Percentiles rank a stretch among this genome's conserved stretches.
These are phyloP conservation scores for Leishmania tarentolae DNA, from an alignment of 208 protist genomes.

Conservation along the genomic window DNA sequence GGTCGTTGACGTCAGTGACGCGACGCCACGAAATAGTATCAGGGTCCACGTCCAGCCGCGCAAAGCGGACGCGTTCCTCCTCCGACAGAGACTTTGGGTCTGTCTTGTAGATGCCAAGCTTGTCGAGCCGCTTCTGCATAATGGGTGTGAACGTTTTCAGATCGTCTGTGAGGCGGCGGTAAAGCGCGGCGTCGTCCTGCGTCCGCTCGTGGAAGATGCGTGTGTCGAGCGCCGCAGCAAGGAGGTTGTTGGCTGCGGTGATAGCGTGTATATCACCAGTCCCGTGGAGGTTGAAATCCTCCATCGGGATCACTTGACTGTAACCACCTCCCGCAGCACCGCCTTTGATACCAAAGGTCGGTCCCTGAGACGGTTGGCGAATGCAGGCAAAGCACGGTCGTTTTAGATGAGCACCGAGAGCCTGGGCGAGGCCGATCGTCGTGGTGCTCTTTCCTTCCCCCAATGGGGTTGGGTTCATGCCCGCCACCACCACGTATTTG, in stretches of 20 bases:
- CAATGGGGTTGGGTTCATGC: constrained; percentile 92
- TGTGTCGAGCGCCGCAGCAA: constrained; percentile 97
- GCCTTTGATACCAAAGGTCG: constrained; percentile 97
- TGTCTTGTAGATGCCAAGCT: constrained; percentile 94
- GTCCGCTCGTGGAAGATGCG: constrained; percentile 97
- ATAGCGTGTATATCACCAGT: constrained; percentile 99
- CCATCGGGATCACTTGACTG: constrained; percentile 96
- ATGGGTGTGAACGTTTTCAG: constrained; percentile 89
- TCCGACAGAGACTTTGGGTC: constrained; percentile 89
- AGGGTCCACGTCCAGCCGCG: constrained; percentile 96
- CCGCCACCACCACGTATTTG: constrained; percentile 97
- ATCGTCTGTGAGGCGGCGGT: constrained; percentile 72
- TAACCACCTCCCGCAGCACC: constrained; percentile 98
- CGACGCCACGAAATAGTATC: constrained; percentile 97
- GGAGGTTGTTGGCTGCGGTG: constrained; percentile 96
- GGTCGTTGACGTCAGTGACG: constrained; percentile 97
- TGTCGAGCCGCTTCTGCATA: constrained; percentile 89
- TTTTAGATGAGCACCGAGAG: constrained; percentile 96
- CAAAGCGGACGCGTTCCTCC: constrained; percentile 91
- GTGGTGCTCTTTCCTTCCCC: constrained; percentile 99
- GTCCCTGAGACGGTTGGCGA: constrained; percentile 97
- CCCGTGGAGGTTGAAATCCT: constrained; percentile 99
- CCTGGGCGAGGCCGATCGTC: constrained; percentile 96
- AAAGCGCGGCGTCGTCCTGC: constrained; percentile 92
- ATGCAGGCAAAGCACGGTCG: constrained; percentile 95